A percentile compares a stretch with the other conserved stretches of the same genome.
phyloP scores from a whole-genome alignment of 2,329 filamentous ascomycete genomes.

The Nemania serpens region DNA sequence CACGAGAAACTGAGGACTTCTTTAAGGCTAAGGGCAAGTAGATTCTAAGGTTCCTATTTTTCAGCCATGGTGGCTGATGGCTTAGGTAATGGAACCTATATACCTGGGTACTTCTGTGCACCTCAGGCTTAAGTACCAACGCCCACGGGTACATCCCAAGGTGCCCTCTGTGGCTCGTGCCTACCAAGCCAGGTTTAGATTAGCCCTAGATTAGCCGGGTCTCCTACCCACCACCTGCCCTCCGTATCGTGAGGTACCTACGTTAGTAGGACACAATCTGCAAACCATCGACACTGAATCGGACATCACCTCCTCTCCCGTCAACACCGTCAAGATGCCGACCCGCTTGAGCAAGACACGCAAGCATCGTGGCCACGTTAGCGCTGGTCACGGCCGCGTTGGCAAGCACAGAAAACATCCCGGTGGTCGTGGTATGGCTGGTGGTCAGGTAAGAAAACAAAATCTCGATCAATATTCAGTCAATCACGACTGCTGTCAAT shows the following conservation, averaged over 20 bases:
- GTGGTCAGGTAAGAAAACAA: conserved; percentile 25
- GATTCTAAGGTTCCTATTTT: too few relatives aligned
- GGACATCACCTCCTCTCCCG: conserved; percentile 17
- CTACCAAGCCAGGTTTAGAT: conserved; percentile 20
- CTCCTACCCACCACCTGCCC: conserved; percentile 20
- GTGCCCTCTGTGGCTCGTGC: too few relatives aligned
- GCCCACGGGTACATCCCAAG: too few relatives aligned
- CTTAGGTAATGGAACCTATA: too few relatives aligned
- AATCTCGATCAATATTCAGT: background rate
- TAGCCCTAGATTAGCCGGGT: conserved; percentile 31
- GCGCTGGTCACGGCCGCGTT: conserved; percentile 96
- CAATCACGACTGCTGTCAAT: background rate
- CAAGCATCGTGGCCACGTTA: conserved; percentile 84
- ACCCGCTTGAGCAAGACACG: conserved; percentile 33
- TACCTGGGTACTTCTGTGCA: too few relatives aligned
- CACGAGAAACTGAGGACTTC: too few relatives aligned
- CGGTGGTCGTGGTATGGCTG: conserved; percentile 81
- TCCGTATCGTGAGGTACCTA: background rate
- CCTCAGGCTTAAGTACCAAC: too few relatives aligned
- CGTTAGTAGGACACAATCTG: conserved; percentile 16
- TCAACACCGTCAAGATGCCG: conserved; percentile 29
- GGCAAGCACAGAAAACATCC: conserved; percentile 97
- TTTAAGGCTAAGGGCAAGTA: too few relatives aligned
- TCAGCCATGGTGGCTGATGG: too few relatives aligned
- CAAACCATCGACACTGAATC: conserved; percentile 25